Evolutionary conservation across 257 asterid species (phyloP).

Genomic region (Datura wrightii): DNA sequence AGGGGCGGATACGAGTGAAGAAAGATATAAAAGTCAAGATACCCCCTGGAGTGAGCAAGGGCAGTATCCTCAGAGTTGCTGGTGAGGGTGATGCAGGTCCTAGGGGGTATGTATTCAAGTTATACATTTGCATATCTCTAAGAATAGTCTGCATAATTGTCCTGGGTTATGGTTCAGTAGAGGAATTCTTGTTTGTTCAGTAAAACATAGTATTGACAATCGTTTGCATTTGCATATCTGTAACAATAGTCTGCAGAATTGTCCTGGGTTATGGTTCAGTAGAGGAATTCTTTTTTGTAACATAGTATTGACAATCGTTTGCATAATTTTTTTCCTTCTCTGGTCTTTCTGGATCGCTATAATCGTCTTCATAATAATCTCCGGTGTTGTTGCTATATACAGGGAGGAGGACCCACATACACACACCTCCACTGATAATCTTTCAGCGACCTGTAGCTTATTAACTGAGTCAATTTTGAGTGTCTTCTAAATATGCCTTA

Average conservation of each 20-base stretch:
- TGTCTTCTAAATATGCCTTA: not conserved
- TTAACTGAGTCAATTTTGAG: slow-evolving; percentile 23
- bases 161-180: not conserved
- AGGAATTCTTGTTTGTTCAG: slow-evolving; percentile 10
- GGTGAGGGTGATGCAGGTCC: slow-evolving; percentile 99
- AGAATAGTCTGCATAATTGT: not conserved
- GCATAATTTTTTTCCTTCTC: not conserved
- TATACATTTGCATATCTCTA: not conserved
- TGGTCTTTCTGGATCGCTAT: not conserved
- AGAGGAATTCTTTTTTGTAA: slow-evolving; percentile 10
- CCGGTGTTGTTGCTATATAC: not conserved
- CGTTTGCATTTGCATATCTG: not conserved
- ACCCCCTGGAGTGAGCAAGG: slow-evolving; percentile 99
- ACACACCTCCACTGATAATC: slow-evolving; percentile 19
- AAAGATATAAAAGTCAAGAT: slow-evolving; percentile 94
- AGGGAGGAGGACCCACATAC: slow-evolving; percentile 4
- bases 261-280: not conserved
- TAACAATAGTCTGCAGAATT: not conserved
- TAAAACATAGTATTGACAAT: not conserved
- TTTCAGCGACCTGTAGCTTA: not conserved
- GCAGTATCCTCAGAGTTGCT: slow-evolving; percentile 95
- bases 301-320: not conserved
- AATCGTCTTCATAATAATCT: not conserved
- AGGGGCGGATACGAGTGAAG: slow-evolving; percentile 81
- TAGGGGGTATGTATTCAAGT: slow-evolving; percentile 67